Evolutionary conservation across 805 yeast species (phyloP), one percentile per base, ranked within the genome.

Genomic region (Yarrowia sp.): DNA sequence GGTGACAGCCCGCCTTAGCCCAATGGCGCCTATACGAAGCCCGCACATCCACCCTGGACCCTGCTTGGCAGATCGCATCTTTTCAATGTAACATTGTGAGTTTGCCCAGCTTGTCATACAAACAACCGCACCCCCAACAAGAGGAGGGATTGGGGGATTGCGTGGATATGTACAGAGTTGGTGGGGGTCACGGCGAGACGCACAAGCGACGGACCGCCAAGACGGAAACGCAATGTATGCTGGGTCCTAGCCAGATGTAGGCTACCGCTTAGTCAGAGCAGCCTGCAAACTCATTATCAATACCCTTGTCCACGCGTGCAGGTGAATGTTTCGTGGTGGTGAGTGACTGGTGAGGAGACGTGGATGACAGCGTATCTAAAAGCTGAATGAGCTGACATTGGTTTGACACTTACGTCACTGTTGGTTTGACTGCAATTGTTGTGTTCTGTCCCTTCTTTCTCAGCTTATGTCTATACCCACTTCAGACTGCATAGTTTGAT

Each of bases 301-400:
- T 14, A 40, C 59, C 59, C 59, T 53, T 53, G 59, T 40, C n/a
- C 45, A 40, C 59, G 59, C 59, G 59, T 53, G 59, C 59, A 53
- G 45, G 59, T 53, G 59, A 19, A 53, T 40, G 59, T 53, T 53
- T 53, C 45, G 59, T 19, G 59, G 26, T 26, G 32, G 32, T 26
- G 32, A 7, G 12, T 9, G 40, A 38, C 12, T 10, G 40, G 40
- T 38, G 40, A 38, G 12, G 8, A 38, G 46, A 8, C 7, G 46
- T 15, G 19, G 46, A 15, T 15, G 16, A n/a, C 19, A 8, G n/a
- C 7, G 32, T 26, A 26, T 3, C 7, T 5, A 26, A 26, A 26
- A 26, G 32, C 7, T 26, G 32, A 26, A 26, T 3, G 32, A 26
- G 32, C 16, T 48, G 52, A 14, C 52, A 48, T 14, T 11, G 8